Evolutionary conservation across 2,329 filamentous ascomycete genomes (phyloP).

Genomic region (Arthrinium phaeospermum): DNA sequence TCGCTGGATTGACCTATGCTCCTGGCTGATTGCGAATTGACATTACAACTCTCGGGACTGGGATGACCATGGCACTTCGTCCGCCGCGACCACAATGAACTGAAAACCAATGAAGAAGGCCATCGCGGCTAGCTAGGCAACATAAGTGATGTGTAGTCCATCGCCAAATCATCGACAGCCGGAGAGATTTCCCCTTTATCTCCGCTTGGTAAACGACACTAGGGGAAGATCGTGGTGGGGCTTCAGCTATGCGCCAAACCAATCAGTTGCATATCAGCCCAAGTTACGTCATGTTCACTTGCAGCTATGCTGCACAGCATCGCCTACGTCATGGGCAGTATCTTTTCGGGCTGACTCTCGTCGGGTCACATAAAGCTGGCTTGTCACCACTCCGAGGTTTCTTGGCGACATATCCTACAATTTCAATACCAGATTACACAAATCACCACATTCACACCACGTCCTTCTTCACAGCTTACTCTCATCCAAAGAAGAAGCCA

Average conservation of each 20-base stretch:
- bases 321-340: not conserved
- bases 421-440: not conserved
- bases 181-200: not conserved
- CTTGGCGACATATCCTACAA: not conserved
- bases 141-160: not conserved
- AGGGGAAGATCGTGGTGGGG: not conserved
- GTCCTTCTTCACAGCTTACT: not conserved
- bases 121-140: not conserved
- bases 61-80: not conserved
- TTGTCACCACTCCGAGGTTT: not conserved
- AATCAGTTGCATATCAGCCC: not conserved
- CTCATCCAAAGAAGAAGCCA: not conserved
- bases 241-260: not conserved
- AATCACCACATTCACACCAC: not conserved
- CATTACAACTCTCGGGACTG: too few species aligned
- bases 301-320: not conserved
- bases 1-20: not conserved
- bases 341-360: not conserved
- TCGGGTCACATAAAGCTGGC: not conserved
- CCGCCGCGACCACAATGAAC: not conserved
- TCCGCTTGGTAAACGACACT: not conserved
- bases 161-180: too few species aligned
- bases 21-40: too few species aligned
- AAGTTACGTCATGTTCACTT: constrained; percentile 1
- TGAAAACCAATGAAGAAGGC: not conserved